These are phyloP conservation scores for Wickerhamiella dianesei DNA, from an alignment of 805 yeast genomes.

Conservation along the genomic window DNA sequence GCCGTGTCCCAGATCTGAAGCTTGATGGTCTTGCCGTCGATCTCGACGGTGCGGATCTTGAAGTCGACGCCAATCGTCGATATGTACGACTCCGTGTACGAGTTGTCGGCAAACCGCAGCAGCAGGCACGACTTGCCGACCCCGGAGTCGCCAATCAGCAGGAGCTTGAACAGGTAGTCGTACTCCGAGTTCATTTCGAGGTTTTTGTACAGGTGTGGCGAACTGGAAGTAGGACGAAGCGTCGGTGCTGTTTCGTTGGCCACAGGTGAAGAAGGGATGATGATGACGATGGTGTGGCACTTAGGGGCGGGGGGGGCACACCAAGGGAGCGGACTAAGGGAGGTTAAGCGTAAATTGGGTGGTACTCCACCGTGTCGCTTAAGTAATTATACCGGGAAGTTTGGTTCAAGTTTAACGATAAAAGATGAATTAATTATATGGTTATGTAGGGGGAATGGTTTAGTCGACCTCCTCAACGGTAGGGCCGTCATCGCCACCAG, in stretches of 20 bases:
- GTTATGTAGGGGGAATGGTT: constrained; percentile 12
- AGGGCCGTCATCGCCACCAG: constrained; percentile 39
- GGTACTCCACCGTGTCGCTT: no score
- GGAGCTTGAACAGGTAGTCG: constrained; percentile 91
- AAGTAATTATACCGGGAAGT: no score
- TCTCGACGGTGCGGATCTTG: constrained; percentile 49
- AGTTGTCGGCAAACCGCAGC: constrained; percentile 91
- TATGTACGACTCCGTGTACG: constrained; percentile 91
- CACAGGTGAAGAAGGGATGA: background rate
- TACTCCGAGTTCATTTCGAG: constrained; percentile 40
- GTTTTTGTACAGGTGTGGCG: background rate
- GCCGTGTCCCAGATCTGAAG: constrained; percentile 99
- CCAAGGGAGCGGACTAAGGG: no score
- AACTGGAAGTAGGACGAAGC: no score
- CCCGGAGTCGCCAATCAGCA: constrained; percentile 96
- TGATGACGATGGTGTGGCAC: background rate
- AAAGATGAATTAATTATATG: no score
- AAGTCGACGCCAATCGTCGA: constrained; percentile 98
- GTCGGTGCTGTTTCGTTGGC: background rate
- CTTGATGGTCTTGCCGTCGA: constrained; percentile 94
- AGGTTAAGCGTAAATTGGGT: no score
- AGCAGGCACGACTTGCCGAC: constrained; percentile 95
- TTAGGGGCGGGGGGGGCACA: background rate
- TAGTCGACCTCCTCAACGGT: constrained; percentile 74
- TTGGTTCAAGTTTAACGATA: no score